phyloP scores from a whole-genome alignment of 805 yeast species.

The Yarrowia sp. region DNA sequence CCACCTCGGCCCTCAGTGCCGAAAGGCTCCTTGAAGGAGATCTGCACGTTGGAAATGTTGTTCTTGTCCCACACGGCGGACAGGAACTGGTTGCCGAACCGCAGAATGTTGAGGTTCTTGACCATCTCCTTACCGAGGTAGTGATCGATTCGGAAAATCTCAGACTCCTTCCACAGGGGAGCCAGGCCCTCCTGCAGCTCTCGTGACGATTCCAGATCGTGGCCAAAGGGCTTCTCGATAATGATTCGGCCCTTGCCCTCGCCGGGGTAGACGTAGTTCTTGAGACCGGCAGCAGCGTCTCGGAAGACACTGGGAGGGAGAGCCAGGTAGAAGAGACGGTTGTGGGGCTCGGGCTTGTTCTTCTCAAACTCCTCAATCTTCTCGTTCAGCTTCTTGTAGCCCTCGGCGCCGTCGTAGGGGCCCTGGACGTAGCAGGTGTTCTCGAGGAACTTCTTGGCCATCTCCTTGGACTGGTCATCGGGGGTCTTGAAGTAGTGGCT shows the following conservation, averaged over 20 bases:
- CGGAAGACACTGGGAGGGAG: constrained; percentile 92
- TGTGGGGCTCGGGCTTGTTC: constrained; percentile 49
- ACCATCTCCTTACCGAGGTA: constrained; percentile 98
- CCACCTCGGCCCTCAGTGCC: constrained; percentile 99
- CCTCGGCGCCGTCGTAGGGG: constrained; percentile 74
- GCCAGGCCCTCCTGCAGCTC: constrained; percentile 72
- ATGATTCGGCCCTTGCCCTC: constrained; percentile 74
- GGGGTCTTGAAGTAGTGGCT: constrained; percentile 57
- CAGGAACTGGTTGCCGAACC: constrained; percentile 88
- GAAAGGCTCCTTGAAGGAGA: constrained; percentile 94
- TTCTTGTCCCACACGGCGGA: constrained; percentile 86
- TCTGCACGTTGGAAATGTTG: constrained; percentile 75
- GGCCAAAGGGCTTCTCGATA: constrained; percentile 97
- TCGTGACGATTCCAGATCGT: constrained; percentile 75
- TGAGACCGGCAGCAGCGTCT: constrained; percentile 70
- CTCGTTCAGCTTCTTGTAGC: constrained; percentile 58
- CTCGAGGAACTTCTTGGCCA: constrained; percentile 59
- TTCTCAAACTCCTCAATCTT: constrained; percentile 62
- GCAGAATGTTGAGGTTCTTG: constrained; percentile 80
- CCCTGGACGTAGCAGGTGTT: constrained; percentile 71
- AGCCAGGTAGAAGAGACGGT: constrained; percentile 88
- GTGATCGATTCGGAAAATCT: constrained; percentile 93
- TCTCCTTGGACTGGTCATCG: constrained; percentile 44
- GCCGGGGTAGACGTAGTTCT: constrained; percentile 62
- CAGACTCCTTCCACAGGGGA: constrained; percentile 87